Evolutionary conservation across 1,139 yeast species (phyloP).

Genomic region (Hansenula sp.): DNA sequence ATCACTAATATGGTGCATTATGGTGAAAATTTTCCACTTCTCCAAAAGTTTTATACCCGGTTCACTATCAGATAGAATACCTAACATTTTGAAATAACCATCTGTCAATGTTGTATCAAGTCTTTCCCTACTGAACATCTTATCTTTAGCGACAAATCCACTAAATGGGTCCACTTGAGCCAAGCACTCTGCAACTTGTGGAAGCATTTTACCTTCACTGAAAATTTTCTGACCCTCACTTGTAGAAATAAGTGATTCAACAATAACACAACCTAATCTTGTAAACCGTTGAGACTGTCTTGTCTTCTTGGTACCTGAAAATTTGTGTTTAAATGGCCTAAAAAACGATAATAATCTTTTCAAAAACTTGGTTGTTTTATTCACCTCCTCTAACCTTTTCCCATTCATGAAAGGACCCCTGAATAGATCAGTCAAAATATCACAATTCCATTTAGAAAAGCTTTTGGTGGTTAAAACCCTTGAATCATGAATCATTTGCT

Average conservation of each 20-base stretch:
- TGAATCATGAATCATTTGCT: slow-evolving; percentile 61
- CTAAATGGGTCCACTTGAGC: slow-evolving; percentile 83
- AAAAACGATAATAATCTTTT: slow-evolving; percentile 82
- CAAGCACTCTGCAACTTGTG: slow-evolving; percentile 83
- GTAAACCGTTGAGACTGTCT: slow-evolving; percentile 51
- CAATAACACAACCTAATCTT: slow-evolving; percentile 67
- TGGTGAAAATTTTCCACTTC: slow-evolving; percentile 81
- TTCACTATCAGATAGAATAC: slow-evolving; percentile 55
- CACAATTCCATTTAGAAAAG: slow-evolving; percentile 88
- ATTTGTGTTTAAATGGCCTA: slow-evolving; percentile 85
- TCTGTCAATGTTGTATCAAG: slow-evolving; percentile 60
- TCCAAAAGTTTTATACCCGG: slow-evolving; percentile 67
- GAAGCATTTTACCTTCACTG: slow-evolving; percentile 64
- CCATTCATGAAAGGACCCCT: slow-evolving; percentile 79
- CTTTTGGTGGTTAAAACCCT: slow-evolving; percentile 75
- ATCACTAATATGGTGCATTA: slow-evolving; percentile 69
- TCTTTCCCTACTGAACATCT: slow-evolving; percentile 60
- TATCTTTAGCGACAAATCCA: slow-evolving; percentile 70
- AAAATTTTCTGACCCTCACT: slow-evolving; percentile 65
- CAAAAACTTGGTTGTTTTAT: slow-evolving; percentile 78
- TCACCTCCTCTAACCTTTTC: slow-evolving; percentile 69
- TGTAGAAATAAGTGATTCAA: slow-evolving; percentile 61
- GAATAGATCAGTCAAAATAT: slow-evolving; percentile 56
- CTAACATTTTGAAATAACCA: slow-evolving; percentile 79
- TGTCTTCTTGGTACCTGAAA: slow-evolving; percentile 57